These are phyloP conservation scores for Irineochytrium annulatum DNA, from an alignment of 192 early-diverging fungal genomes.

Conservation along the genomic window DNA sequence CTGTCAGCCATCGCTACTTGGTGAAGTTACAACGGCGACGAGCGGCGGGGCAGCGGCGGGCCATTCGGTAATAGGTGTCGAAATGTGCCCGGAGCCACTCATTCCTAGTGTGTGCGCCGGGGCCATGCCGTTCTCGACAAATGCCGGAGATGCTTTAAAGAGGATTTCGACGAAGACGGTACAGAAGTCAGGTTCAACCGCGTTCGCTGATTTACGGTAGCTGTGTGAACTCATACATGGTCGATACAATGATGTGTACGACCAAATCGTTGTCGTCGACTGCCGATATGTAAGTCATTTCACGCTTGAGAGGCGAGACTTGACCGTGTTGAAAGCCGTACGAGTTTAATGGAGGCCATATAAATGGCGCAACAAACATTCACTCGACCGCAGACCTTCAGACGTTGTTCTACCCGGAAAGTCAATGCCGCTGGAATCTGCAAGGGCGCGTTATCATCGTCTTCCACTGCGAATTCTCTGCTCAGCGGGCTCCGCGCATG, in stretches of 20 bases:
- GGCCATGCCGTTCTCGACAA: no score
- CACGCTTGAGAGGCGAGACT: not conserved
- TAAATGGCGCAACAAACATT: constrained; percentile 67
- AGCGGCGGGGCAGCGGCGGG: not conserved
- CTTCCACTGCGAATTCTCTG: constrained; percentile 86
- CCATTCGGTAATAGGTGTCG: not conserved
- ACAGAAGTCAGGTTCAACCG: not conserved
- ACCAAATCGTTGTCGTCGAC: constrained; percentile 70
- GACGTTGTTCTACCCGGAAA: constrained; percentile 45
- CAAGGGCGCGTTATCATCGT: constrained; percentile 57
- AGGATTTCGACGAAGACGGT: constrained; percentile 27
- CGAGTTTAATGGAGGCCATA: constrained; percentile 84
- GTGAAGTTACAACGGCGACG: constrained; percentile 6
- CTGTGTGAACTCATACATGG: constrained; percentile 66
- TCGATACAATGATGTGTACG: constrained; percentile 49
- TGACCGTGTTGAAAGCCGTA: constrained; percentile 45
- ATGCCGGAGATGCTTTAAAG: constrained; percentile 25
- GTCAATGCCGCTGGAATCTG: not conserved
- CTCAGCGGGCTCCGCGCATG: constrained; percentile 78
- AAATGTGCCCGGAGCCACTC: no score
- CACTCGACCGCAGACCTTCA: constrained; percentile 59
- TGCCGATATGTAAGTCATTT: constrained; percentile 59
- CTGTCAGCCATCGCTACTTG: no score
- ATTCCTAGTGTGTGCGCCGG: no score
- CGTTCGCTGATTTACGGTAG: constrained; percentile 23